Percentiles rank a stretch among this genome's conserved stretches.
These are phyloP conservation scores for Venturia asperata DNA, from an alignment of 2,329 filamentous ascomycete species.

Conservation along the genomic window DNA sequence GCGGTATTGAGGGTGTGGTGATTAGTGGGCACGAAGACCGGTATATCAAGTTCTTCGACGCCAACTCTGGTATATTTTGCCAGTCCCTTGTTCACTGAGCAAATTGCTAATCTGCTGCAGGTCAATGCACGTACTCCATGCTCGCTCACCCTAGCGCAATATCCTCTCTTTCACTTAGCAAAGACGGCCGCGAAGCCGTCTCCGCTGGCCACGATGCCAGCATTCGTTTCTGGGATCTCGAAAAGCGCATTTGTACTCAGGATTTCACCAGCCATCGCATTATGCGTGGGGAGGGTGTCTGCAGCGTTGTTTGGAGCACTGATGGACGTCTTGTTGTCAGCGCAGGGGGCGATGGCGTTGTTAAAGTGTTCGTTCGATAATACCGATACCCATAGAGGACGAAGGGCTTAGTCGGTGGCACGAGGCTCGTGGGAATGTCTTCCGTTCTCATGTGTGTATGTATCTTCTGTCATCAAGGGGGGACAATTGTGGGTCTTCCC, in stretches of 20 bases:
- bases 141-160: slow-evolving; percentile 91
- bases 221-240: slow-evolving; percentile 92
- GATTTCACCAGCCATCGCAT: slow-evolving; percentile 88
- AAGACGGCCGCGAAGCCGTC: slow-evolving; percentile 88
- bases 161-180: slow-evolving; percentile 82
- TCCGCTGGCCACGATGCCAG: slow-evolving; percentile 94
- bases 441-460: slow-evolving; percentile 9
- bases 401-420: background rate
- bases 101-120: slow-evolving; percentile 40
- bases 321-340: slow-evolving; percentile 93
- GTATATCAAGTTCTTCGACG: slow-evolving; percentile 95
- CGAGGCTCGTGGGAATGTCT: background rate
- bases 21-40: slow-evolving; percentile 96
- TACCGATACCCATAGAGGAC: slow-evolving; percentile 11
- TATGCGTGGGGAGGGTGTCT: slow-evolving; percentile 94
- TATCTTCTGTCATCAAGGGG: background rate
- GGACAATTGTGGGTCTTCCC: background rate
- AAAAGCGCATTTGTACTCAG: slow-evolving; percentile 91
- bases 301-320: slow-evolving; percentile 88
- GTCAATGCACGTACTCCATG: slow-evolving; percentile 99
- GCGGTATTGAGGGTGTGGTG: slow-evolving; percentile 76
- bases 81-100: background rate
- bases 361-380: slow-evolving; percentile 67
- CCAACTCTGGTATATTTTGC: slow-evolving; percentile 79
- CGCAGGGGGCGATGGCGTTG: slow-evolving; percentile 87